These are phyloP conservation scores for Citrus mangshanensis DNA, from an alignment of 345 rosid species.

Conservation along the genomic window DNA sequence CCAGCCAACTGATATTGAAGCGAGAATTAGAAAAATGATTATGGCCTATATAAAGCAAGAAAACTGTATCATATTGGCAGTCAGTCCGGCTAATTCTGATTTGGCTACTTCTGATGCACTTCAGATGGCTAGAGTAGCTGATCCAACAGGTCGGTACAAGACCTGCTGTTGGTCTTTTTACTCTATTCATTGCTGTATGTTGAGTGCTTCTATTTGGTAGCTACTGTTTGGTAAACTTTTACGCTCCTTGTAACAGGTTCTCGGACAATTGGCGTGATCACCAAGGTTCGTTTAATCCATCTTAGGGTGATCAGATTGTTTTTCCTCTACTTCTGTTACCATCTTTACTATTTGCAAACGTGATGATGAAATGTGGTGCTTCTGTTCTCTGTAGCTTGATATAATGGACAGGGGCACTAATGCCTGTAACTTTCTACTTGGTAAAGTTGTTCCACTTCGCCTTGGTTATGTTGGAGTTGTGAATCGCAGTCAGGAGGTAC, in stretches of 20 bases:
- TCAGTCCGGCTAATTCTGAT: slow-evolving; percentile 69
- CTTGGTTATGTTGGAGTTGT: slow-evolving; percentile 74
- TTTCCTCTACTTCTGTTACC: not conserved
- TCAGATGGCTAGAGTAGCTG: slow-evolving; percentile 59
- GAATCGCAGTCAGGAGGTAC: slow-evolving; percentile 71
- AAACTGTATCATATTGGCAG: slow-evolving; percentile 68
- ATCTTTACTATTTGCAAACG: slow-evolving; percentile 7
- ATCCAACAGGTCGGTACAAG: slow-evolving; percentile 47
- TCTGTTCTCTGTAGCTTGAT: slow-evolving; percentile 49
- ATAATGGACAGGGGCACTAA: slow-evolving; percentile 73
- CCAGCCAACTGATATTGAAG: slow-evolving; percentile 64
- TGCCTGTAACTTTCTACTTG: slow-evolving; percentile 61
- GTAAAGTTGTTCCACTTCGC: slow-evolving; percentile 55
- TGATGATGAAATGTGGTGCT: not conserved
- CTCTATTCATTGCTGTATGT: not conserved
- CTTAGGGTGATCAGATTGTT: not conserved
- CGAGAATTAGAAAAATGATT: slow-evolving; percentile 53
- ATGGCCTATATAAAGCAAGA: slow-evolving; percentile 39
- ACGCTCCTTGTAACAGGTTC: slow-evolving; percentile 38
- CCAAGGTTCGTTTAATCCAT: slow-evolving; percentile 44
- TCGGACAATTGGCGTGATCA: slow-evolving; percentile 67
- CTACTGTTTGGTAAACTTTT: slow-evolving; percentile 13
- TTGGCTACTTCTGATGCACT: slow-evolving; percentile 76
- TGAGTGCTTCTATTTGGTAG: slow-evolving; percentile 2
- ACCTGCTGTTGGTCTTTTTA: not conserved